Base-by-base conservation (phyloP, 139 green algal genomes). In the Gonium pectorale region DNA sequence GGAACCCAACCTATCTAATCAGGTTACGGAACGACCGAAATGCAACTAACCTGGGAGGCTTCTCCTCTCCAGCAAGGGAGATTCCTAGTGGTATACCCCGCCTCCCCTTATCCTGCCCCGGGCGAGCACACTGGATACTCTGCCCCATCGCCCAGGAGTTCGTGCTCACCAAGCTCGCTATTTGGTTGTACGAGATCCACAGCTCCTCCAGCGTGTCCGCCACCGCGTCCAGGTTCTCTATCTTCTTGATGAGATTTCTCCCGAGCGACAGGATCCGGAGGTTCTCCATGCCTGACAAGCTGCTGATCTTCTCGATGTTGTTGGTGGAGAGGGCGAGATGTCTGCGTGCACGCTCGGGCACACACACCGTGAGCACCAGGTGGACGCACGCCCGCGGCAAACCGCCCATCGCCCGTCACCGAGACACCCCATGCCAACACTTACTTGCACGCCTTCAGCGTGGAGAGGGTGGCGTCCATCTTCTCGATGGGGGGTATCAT, bases 231-330 rank as follows among this genome's bases (percentile, higher is more conserved):
- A 99, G 66, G 84, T 97, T 97, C 79, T 99, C 97, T 67, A 98
- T 93, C 89, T 97, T 98, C 82, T 98, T 98, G n/a, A 99, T 95
- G 59, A 92, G 89, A 75, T 99, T 99, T 40, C 96, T 90, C 15
- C 95, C 95, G 5, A 99, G 84, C 0, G 94, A 98, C 33, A 99
- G 87, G 8, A 96, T 91, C 67, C 94, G 86, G 15, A 99, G 89
- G 35, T 89, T 93, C 27, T 97, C 91, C 89, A 98, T 90, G 22
- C 94, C 95, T 9, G 90, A 88, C 79, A 98, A 82, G 64, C 86
- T 93, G 71, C 86, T 93, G 29, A 99, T 98, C 80, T 97, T 97
- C 80, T 98, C 97, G 62, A 99, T 97, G 92, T 93, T 97, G 91
- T 99, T 99, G 29, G 96, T 98, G 22, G 96, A 98, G 5, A 99